Percentiles rank a stretch among this genome's conserved stretches.
phyloP scores from a whole-genome alignment of 2,329 filamentous ascomycete species.

The Cercospora zeae-maydis region DNA sequence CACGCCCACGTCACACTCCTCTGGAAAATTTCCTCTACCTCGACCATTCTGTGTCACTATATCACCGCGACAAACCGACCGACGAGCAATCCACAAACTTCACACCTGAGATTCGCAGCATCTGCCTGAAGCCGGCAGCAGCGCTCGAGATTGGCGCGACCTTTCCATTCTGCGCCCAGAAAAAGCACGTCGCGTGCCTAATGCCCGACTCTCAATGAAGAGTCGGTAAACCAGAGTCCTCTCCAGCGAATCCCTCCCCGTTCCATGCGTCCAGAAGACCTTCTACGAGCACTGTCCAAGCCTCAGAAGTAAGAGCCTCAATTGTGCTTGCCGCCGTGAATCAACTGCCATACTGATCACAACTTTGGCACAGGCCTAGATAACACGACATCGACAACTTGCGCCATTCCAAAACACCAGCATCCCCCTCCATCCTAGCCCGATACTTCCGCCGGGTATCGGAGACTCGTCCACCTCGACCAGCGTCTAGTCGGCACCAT shows the following conservation, averaged over 20 bases:
- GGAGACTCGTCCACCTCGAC: slow-evolving; percentile 69
- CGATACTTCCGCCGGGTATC: slow-evolving; percentile 83
- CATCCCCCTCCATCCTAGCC: slow-evolving; percentile 58
- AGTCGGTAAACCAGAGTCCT: slow-evolving; percentile 7
- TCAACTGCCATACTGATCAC: slow-evolving; percentile 11
- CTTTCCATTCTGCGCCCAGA: neutral
- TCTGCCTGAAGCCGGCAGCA: neutral
- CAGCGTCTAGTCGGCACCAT: slow-evolving; percentile 67
- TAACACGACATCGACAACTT: slow-evolving; percentile 52
- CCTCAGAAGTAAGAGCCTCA: slow-evolving; percentile 72
- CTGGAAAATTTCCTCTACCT: neutral
- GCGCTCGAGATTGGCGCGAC: neutral
- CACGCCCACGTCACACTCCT: neutral
- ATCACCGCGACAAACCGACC: neutral
- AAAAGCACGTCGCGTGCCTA: slow-evolving; percentile 1
- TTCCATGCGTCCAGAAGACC: slow-evolving; percentile 84
- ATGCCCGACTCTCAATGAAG: slow-evolving; percentile 13
- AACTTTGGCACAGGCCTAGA: slow-evolving; percentile 55
- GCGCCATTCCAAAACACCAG: slow-evolving; percentile 31
- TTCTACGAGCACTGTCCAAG: slow-evolving; percentile 90
- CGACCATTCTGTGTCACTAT: neutral
- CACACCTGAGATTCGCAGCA: neutral
- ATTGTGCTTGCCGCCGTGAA: slow-evolving; percentile 16
- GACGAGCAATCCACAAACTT: neutral
- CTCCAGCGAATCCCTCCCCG: neutral